Percentiles rank a stretch among this genome's conserved stretches.
phyloP scores from a whole-genome alignment of 2,329 filamentous ascomycete species.

The Diaporthe sp. region DNA sequence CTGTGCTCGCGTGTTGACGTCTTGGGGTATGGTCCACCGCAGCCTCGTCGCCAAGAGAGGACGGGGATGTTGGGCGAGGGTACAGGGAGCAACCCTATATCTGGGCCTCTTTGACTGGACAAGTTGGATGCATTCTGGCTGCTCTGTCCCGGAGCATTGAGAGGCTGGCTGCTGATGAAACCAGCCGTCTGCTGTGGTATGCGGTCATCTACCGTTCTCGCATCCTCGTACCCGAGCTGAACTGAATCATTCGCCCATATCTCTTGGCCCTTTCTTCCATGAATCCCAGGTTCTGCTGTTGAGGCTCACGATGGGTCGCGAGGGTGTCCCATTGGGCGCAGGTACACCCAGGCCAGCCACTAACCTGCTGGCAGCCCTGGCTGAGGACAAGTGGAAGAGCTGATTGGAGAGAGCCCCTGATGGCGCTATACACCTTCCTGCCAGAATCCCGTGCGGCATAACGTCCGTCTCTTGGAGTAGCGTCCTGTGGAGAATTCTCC shows the following conservation, averaged over 20 bases:
- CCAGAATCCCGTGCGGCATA: background rate
- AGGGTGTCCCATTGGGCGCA: background rate
- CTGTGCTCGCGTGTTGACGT: background rate
- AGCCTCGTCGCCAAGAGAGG: conserved; percentile 1
- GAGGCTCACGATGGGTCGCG: background rate
- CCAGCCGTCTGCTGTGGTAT: background rate
- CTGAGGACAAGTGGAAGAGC: background rate
- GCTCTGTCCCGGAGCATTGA: conserved; percentile 19
- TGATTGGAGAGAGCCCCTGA: background rate
- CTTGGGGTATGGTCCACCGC: conserved; percentile 5
- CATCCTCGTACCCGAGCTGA: background rate
- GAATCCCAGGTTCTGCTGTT: background rate
- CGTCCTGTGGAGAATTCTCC: no score
- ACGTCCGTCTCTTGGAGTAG: background rate
- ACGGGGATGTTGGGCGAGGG: background rate
- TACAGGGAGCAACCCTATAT: conserved; percentile 26
- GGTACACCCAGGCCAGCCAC: background rate
- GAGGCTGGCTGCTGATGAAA: conserved; percentile 19
- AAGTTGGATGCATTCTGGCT: background rate
- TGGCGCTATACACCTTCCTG: background rate
- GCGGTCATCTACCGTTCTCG: background rate
- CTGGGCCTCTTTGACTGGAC: conserved; percentile 4
- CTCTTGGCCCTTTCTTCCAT: background rate
- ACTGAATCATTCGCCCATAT: background rate
- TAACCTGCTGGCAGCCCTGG: background rate